Evolutionary conservation across 2,329 filamentous ascomycete species (phyloP).

Genomic region (Fusarium chlamydosporum): DNA sequence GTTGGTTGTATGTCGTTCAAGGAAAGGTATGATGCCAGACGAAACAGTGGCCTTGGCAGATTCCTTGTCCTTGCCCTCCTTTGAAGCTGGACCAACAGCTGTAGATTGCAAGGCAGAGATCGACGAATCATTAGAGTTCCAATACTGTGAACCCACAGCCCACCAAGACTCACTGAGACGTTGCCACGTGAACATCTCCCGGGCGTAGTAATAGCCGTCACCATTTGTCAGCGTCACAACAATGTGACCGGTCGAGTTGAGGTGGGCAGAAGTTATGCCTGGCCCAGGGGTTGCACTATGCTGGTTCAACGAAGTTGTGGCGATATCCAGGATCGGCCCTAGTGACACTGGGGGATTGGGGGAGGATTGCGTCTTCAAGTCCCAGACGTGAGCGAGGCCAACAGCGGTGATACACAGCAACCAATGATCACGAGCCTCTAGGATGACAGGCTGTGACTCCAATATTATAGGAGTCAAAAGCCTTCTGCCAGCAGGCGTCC

Average conservation of each 20-base stretch:
- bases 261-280: slow-evolving; percentile 88
- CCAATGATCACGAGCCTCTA: slow-evolving; percentile 92
- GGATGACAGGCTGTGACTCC: slow-evolving; percentile 92
- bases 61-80: slow-evolving; percentile 61
- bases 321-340: slow-evolving; percentile 88
- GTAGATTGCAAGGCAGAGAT: slow-evolving; percentile 84
- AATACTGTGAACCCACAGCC: slow-evolving; percentile 97
- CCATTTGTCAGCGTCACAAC: slow-evolving; percentile 94
- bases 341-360: slow-evolving; percentile 92
- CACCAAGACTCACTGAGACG: slow-evolving; percentile 97
- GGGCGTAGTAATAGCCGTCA: slow-evolving; percentile 92
- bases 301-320: slow-evolving; percentile 81
- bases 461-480: slow-evolving; percentile 87
- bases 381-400: slow-evolving; percentile 94
- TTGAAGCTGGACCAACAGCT: slow-evolving; percentile 71
- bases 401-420: slow-evolving; percentile 89
- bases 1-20: slow-evolving; percentile 94
- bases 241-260: slow-evolving; percentile 89
- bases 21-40: slow-evolving; percentile 90
- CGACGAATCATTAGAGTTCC: slow-evolving; percentile 96
- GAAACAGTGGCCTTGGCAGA: slow-evolving; percentile 74
- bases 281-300: slow-evolving; percentile 83
- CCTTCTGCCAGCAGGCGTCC: slow-evolving; percentile 91
- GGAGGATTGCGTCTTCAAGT: slow-evolving; percentile 83
- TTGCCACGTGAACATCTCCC: slow-evolving; percentile 91